Conservation (phyloP, 2,329 filamentous ascomycete species). For the Colletotrichum ledebouriae region DNA sequence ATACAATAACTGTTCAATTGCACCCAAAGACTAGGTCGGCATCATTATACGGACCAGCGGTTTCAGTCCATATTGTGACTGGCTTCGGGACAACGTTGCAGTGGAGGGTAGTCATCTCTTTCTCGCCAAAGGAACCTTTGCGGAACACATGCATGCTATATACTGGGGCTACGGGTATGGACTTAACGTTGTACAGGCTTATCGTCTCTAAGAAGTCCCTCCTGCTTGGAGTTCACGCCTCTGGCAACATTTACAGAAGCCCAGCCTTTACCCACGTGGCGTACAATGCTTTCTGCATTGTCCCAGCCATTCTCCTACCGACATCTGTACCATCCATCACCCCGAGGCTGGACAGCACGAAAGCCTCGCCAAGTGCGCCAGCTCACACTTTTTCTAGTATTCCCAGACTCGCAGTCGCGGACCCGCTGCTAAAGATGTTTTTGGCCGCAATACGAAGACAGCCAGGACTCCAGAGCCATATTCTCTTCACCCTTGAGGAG, state of each 20-base stretch:
- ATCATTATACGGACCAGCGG: no score
- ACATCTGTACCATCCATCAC: constrained; percentile 45
- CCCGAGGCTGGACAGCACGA: constrained; percentile 44
- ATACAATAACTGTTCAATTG: no score
- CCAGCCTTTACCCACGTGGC: constrained; percentile 69
- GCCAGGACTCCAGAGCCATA: constrained; percentile 65
- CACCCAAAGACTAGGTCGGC: no score
- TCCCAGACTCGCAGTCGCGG: no score
- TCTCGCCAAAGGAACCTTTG: no score
- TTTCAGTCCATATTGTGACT: no score
- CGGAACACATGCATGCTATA: no score
- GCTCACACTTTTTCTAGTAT: no score
- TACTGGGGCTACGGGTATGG: no score
- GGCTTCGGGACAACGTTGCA: no score
- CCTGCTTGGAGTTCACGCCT: constrained; percentile 51
- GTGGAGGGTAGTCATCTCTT: no score
- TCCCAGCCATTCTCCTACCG: constrained; percentile 59
- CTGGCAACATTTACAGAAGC: constrained; percentile 66
- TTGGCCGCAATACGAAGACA: constrained; percentile 54
- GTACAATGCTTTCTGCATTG: constrained; percentile 68
- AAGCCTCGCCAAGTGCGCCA: constrained; percentile 17
- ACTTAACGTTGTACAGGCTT: constrained; percentile 55
- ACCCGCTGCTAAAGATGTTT: constrained; percentile 50
- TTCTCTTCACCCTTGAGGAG: constrained; percentile 59
- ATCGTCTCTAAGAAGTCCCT: constrained; percentile 46